phyloP scores from a whole-genome alignment of 169 alveolate genomes.

The Toxoplasma gondii region DNA sequence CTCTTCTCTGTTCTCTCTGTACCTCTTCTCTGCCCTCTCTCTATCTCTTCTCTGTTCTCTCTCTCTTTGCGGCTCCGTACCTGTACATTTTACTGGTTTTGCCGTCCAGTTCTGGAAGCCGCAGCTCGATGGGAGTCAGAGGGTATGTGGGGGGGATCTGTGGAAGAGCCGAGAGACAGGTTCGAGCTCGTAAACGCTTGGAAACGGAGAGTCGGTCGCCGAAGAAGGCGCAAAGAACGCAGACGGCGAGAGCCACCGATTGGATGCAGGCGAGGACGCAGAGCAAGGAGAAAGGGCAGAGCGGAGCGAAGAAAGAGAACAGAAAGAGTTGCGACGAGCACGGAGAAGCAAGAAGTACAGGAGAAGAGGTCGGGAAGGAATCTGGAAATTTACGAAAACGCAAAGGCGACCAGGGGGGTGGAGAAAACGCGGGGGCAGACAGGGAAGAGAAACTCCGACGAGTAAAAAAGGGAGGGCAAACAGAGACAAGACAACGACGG shows the following conservation, averaged over 20 bases:
- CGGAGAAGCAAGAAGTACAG: not conserved
- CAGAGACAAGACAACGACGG: not conserved
- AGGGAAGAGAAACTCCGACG: not conserved
- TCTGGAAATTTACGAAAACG: not conserved
- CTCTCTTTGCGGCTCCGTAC: not conserved
- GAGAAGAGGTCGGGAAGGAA: no score
- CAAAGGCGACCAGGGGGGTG: not conserved
- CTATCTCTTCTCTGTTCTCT: not conserved
- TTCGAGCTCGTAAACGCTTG: not conserved
- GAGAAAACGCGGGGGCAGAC: not conserved
- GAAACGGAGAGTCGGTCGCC: not conserved
- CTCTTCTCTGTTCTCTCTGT: not conserved
- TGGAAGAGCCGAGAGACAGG: not conserved
- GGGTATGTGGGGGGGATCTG: constrained; percentile 97
- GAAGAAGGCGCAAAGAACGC: not conserved
- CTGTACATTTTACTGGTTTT: constrained; percentile 97
- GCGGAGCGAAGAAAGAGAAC: not conserved
- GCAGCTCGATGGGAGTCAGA: constrained; percentile 94
- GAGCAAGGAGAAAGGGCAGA: not conserved
- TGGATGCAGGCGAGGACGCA: no score
- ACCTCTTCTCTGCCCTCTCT: not conserved
- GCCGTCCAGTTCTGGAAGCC: constrained; percentile 96
- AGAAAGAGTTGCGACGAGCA: not conserved
- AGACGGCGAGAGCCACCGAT: no score
- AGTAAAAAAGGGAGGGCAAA: not conserved